A percentile compares a stretch with the other conserved stretches of the same genome.
Evolutionary conservation across 805 yeast genomes (phyloP).

Genomic region (Pichia heedii): DNA sequence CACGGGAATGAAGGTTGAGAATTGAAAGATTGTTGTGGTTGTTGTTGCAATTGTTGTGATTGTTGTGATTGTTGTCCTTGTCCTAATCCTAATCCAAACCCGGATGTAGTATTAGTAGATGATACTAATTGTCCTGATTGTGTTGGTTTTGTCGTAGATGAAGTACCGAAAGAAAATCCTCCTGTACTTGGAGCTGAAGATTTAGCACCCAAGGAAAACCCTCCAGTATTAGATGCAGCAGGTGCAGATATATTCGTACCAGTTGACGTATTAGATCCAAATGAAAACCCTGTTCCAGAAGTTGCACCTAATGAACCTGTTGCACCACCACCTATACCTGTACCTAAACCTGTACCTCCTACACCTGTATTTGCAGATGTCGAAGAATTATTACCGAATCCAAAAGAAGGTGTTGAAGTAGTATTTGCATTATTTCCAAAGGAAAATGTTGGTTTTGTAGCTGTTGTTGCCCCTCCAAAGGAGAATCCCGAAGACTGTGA

Average conservation of each 20-base stretch:
- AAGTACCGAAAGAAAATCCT: background rate
- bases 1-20: constrained; percentile 12
- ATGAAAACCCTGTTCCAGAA: constrained; percentile 2
- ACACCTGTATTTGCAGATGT: constrained; percentile 8
- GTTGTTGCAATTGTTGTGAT: constrained; percentile 7
- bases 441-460: constrained; percentile 8
- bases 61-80: constrained; percentile 10
- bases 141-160: background rate
- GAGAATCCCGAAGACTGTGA: constrained; percentile 10
- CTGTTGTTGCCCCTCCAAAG: constrained; percentile 11
- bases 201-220: constrained; percentile 6
- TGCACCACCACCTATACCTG: too few relatives aligned
- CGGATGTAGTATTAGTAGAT: constrained; percentile 12
- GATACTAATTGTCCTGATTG: constrained; percentile 1
- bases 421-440: constrained; percentile 6
- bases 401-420: constrained; percentile 10
- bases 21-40: background rate
- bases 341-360: too few relatives aligned
- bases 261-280: constrained; percentile 8
- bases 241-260: too few relatives aligned
- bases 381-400: constrained; percentile 7
- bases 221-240: constrained; percentile 4
- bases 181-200: constrained; percentile 10
- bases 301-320: too few relatives aligned
- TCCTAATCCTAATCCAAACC: background rate